Evolutionary conservation across 345 rosid genomes (phyloP), one percentile per base, ranked within the genome.

Genomic region (Populus alba): DNA sequence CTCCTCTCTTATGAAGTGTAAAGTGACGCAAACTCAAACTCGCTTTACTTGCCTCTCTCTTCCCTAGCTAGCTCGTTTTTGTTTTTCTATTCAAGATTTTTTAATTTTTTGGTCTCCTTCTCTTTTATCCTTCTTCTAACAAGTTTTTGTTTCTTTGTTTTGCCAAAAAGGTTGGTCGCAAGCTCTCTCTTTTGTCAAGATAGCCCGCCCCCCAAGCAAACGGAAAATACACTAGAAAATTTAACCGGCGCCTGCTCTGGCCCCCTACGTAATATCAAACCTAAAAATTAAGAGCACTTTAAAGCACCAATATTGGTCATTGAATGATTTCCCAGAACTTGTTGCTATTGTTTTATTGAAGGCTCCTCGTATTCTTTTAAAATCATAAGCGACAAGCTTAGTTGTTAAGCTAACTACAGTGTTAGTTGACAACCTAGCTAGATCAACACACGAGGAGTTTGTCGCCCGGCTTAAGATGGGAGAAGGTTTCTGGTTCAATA

Each of bases 151-250:
- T 75, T 66, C 37, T 43, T 66, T 61, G 70, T 43, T 71, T 71
- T 66, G 63, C 79, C 57, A 13, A 80, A 80, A 68, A 51, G 76
- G 29, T 47, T 76, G 69, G 49, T 72, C 71, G 31, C 43, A 71
- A 80, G 47, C 66, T 83, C 83, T 81, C 86, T 83, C 83, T 78
- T 35, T 38, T 85, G 75, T 80, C 81, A 81, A 73, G 86, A 75
- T 77, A 83, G 75, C 88, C 79, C n/a, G 62, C 57, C 12, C 27
- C 62, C 47, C 76, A 85, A 77, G 85, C 80, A 75, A 73, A 27
- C 45, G n/a, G n/a, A 41, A 49, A 45, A 29, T 10, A 10, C 33
- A 18, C 43, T 22, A 61, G 39, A 61, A 45, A 3, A 38, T 39
- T 2, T 20, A 41, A 12, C 2, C 12, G 13, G 45, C 47, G 55